These are phyloP conservation scores for Salvia miltiorrhiza DNA, from an alignment of 257 asterid species.

Conservation along the genomic window DNA sequence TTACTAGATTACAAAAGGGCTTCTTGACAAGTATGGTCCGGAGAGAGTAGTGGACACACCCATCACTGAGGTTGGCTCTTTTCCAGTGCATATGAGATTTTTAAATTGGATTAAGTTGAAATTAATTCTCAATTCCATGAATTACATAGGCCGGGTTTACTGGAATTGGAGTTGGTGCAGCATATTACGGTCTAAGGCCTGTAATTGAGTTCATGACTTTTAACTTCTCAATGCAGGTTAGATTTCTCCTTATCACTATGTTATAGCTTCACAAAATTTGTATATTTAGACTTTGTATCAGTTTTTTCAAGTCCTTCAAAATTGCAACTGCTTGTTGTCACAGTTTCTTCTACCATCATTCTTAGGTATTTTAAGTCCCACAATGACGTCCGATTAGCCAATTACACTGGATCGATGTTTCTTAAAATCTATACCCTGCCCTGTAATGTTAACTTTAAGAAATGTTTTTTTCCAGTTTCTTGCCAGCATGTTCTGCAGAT, in stretches of 20 bases:
- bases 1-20: slow-evolving; percentile 69
- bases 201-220: slow-evolving; percentile 81
- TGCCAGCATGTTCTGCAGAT: neutral
- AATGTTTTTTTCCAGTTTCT: neutral
- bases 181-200: slow-evolving; percentile 77
- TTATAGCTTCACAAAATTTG: neutral
- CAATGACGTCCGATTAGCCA: neutral
- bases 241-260: slow-evolving; percentile 10
- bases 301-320: neutral
- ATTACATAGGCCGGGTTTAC: slow-evolving; percentile 73
- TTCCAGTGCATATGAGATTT: neutral
- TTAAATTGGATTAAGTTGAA: neutral
- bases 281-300: neutral
- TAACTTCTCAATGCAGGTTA: slow-evolving; percentile 89
- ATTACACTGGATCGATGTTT: neutral
- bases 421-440: neutral
- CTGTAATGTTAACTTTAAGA: slow-evolving; percentile 1
- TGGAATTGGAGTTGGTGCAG: slow-evolving; percentile 90
- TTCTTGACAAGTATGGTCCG: slow-evolving; percentile 80
- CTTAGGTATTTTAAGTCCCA: neutral
- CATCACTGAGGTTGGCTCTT: slow-evolving; percentile 67
- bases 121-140: neutral
- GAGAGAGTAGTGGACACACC: slow-evolving; percentile 84
- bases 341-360: neutral
- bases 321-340: neutral